These are phyloP conservation scores for Setaria viridis DNA, from an alignment of 202 grass and related monocot genomes.

Conservation along the genomic window DNA sequence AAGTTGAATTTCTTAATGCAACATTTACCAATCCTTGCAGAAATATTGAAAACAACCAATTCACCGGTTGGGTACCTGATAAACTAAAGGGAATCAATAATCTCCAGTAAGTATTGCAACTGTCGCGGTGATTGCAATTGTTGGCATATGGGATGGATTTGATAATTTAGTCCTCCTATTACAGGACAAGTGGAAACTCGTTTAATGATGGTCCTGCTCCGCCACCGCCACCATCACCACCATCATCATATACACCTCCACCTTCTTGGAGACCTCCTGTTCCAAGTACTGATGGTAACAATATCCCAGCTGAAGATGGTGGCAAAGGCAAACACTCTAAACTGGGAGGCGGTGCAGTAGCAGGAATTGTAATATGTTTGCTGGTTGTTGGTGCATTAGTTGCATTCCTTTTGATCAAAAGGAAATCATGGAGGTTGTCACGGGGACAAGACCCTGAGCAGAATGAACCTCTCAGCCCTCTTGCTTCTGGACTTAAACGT, in stretches of 20 bases:
- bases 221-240: slow-evolving; percentile 74
- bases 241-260: slow-evolving; percentile 49
- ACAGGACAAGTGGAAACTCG: slow-evolving; percentile 78
- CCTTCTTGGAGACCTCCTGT: slow-evolving; percentile 1
- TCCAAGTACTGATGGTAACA: slow-evolving; percentile 46
- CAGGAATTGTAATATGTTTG: slow-evolving; percentile 82
- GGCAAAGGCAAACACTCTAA: slow-evolving; percentile 50
- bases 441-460: slow-evolving; percentile 54
- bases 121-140: not conserved
- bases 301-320: slow-evolving; percentile 35
- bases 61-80: slow-evolving; percentile 93
- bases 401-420: slow-evolving; percentile 75
- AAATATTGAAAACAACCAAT: slow-evolving; percentile 88
- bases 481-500: slow-evolving; percentile 73
- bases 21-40: slow-evolving; percentile 54
- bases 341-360: slow-evolving; percentile 67
- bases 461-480: slow-evolving; percentile 72
- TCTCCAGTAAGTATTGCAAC: slow-evolving; percentile 48
- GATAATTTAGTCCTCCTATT: slow-evolving; percentile 36
- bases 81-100: slow-evolving; percentile 62
- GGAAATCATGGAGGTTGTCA: slow-evolving; percentile 58
- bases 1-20: slow-evolving; percentile 28
- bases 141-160: slow-evolving; percentile 17
- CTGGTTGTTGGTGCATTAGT: slow-evolving; percentile 61
- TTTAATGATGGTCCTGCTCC: slow-evolving; percentile 66